These are phyloP conservation scores for Volvariella volvacea DNA, from an alignment of 1,284 basidiomycete genomes.

Conservation along the genomic window DNA sequence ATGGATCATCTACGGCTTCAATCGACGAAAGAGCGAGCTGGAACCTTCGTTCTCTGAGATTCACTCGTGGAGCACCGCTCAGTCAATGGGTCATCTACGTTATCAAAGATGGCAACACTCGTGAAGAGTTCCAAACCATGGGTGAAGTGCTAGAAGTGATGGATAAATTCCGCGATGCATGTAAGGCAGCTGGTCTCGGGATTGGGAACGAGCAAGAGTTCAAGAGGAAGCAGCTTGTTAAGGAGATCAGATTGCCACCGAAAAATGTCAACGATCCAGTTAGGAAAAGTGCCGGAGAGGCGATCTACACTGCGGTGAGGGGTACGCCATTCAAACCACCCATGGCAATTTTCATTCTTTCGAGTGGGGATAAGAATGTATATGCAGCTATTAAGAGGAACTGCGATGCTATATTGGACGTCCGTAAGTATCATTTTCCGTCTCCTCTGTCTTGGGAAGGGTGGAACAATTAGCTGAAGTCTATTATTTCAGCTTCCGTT, in stretches of 20 bases:
- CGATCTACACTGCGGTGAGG: conserved; percentile 22
- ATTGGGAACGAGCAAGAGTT: conserved; percentile 20
- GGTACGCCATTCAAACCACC: conserved; percentile 20
- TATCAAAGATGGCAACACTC: conserved; percentile 45
- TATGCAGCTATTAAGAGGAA: conserved; percentile 69
- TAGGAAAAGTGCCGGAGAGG: conserved; percentile 34
- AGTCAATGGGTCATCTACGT: conserved; percentile 59
- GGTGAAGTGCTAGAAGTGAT: conserved; percentile 39
- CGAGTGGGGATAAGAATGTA: conserved; percentile 58
- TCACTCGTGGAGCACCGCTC: conserved; percentile 45
- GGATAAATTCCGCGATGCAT: conserved; percentile 49
- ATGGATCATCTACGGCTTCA: conserved; percentile 25
- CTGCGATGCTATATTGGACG: conserved; percentile 57
- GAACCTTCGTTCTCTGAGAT: conserved; percentile 62
- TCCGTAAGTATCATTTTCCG: conserved; percentile 28
- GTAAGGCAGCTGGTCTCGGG: conserved; percentile 52
- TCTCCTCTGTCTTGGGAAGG: background rate
- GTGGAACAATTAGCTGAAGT: background rate
- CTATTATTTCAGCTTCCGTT: conserved; percentile 38
- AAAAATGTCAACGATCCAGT: conserved; percentile 41
- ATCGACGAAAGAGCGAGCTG: conserved; percentile 62
- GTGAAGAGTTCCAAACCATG: conserved; percentile 45
- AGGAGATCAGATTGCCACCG: conserved; percentile 34
- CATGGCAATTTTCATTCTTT: conserved; percentile 51
- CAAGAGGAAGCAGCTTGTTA: conserved; percentile 22